phyloP scores from a whole-genome alignment of 2,329 filamentous ascomycete species.

The Fusarium sp. region DNA sequence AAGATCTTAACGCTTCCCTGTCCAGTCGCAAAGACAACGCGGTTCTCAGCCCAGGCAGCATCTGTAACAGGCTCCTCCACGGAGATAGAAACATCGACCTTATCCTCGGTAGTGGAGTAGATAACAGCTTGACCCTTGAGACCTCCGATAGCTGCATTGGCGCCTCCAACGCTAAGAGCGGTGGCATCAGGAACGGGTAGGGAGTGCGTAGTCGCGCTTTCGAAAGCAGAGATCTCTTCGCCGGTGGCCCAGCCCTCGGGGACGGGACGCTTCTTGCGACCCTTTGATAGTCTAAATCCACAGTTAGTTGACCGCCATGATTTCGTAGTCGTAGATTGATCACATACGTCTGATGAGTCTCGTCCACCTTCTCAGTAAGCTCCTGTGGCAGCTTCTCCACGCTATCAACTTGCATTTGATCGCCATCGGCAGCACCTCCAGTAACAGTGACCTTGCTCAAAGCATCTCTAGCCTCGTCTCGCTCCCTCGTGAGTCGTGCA shows the following conservation, averaged over 20 bases:
- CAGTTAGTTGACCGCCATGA: constrained; percentile 20
- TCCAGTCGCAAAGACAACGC: constrained; percentile 77
- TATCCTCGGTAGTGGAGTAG: constrained; percentile 77
- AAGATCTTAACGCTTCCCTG: constrained; percentile 85
- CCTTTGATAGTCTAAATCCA: constrained; percentile 78
- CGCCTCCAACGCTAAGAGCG: constrained; percentile 64
- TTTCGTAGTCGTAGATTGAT: not conserved
- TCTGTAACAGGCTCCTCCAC: constrained; percentile 76
- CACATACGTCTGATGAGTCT: constrained; percentile 81
- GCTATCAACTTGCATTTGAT: constrained; percentile 91
- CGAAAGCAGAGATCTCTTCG: constrained; percentile 71
- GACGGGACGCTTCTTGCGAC: constrained; percentile 87
- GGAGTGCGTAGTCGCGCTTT: constrained; percentile 58
- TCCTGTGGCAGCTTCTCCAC: constrained; percentile 78
- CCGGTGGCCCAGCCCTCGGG: constrained; percentile 86
- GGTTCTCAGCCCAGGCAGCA: constrained; percentile 72
- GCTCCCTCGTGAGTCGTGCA: constrained; percentile 86
- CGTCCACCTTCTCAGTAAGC: constrained; percentile 78
- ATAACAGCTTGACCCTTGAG: constrained; percentile 78
- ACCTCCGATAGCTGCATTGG: constrained; percentile 79
- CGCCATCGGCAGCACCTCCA: constrained; percentile 67
- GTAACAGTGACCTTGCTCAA: constrained; percentile 86
- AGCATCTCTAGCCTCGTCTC: constrained; percentile 91
- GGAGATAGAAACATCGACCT: constrained; percentile 74
- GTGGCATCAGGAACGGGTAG: constrained; percentile 62